Evolutionary conservation across 2,329 filamentous ascomycete species (phyloP).

Genomic region (Trichoderma asperellum): DNA sequence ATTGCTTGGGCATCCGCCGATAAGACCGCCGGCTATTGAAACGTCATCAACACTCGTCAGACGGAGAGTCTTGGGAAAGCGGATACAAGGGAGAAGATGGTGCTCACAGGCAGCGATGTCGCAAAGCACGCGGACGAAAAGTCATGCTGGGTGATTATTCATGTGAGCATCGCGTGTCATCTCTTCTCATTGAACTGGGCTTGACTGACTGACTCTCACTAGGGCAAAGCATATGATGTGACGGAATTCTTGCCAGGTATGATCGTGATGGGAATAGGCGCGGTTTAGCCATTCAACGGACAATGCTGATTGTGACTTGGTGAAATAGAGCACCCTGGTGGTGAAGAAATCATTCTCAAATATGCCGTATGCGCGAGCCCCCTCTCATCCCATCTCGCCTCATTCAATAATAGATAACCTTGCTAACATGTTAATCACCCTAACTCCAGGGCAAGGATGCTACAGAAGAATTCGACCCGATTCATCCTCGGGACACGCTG

Average conservation of each 20-base stretch:
- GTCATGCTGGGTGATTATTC: constrained; percentile 90
- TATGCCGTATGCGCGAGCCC: constrained; percentile 66
- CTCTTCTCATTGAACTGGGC: constrained; percentile 1
- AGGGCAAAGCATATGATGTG: constrained; percentile 85
- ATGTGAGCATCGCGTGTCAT: constrained; percentile 53
- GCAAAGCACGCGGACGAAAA: constrained; percentile 77
- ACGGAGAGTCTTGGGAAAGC: neutral
- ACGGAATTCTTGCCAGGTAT: constrained; percentile 81
- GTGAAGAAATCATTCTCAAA: constrained; percentile 91
- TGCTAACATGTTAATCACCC: neutral
- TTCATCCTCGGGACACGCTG: constrained; percentile 85
- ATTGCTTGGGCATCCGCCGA: neutral
- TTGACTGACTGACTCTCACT: constrained; percentile 26
- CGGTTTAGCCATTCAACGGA: neutral
- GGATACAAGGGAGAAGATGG: constrained; percentile 40
- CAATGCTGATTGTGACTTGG: neutral
- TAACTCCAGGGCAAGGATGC: constrained; percentile 76
- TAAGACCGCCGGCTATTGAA: neutral
- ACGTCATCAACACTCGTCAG: neutral
- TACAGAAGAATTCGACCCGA: constrained; percentile 88
- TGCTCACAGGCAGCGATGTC: constrained; percentile 57
- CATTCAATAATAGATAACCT: neutral
- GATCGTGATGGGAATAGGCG: constrained; percentile 30
- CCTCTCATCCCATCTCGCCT: neutral
- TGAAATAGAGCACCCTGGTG: constrained; percentile 77